Conservation (phyloP, 768 basidiomycete genomes). For the Lyophyllum atratum region DNA sequence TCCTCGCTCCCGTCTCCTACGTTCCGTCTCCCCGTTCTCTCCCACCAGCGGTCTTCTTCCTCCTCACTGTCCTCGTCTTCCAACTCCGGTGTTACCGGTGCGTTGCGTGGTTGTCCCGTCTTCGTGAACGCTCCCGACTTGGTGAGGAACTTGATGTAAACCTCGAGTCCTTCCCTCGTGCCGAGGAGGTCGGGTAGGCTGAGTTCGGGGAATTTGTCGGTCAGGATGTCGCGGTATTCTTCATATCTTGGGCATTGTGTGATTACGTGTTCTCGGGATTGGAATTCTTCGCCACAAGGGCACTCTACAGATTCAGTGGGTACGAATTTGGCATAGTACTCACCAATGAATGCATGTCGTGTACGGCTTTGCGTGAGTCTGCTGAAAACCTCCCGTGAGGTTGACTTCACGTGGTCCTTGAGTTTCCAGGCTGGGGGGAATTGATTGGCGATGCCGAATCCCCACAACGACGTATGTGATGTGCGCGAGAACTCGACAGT, state of each 20-base stretch:
- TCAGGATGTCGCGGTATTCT: conserved; percentile 16
- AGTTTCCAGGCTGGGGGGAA: too few relatives aligned
- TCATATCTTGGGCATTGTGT: conserved; percentile 21
- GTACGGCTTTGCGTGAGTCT: conserved; percentile 24
- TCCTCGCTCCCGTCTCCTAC: too few relatives aligned
- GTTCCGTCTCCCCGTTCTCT: not conserved
- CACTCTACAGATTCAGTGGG: conserved; percentile 20
- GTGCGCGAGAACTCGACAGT: too few relatives aligned
- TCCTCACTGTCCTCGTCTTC: not conserved
- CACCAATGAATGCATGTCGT: conserved; percentile 24
- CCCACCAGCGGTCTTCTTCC: not conserved
- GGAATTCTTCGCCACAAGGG: conserved; percentile 22
- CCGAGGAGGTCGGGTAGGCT: not conserved
- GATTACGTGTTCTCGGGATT: conserved; percentile 27
- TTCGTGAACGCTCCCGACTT: not conserved
- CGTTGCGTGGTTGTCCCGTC: not conserved
- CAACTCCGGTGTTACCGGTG: not conserved
- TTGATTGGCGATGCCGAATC: too few relatives aligned
- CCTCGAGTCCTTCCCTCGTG: not conserved
- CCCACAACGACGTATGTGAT: too few relatives aligned
- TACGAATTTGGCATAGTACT: conserved; percentile 16
- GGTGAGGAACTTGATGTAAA: not conserved
- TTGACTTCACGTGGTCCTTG: not conserved
- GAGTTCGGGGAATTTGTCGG: not conserved
- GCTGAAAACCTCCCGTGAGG: conserved; percentile 17